These are phyloP conservation scores for Tuber aestivum DNA, from an alignment of 495 filamentous ascomycete genomes.

Conservation along the genomic window DNA sequence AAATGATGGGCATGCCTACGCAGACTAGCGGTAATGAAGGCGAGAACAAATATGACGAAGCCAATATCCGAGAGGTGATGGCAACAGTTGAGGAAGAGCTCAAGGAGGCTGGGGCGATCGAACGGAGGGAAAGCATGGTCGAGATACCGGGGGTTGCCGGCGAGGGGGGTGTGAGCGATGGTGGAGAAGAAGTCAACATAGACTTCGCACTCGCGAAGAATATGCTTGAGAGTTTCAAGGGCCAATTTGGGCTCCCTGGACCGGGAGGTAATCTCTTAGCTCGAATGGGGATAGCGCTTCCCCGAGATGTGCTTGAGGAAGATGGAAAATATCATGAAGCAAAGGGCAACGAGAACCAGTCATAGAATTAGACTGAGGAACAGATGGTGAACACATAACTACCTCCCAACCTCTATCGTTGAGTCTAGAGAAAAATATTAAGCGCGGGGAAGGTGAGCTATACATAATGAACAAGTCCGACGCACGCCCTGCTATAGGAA, in stretches of 20 bases:
- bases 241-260: slow-evolving; percentile 74
- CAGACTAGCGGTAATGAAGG: slow-evolving; percentile 41
- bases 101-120: slow-evolving; percentile 60
- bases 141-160: slow-evolving; percentile 13
- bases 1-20: slow-evolving; percentile 82
- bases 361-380: neutral
- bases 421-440: neutral
- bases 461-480: neutral
- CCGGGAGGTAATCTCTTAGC: slow-evolving; percentile 80
- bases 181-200: slow-evolving; percentile 59
- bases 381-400: neutral
- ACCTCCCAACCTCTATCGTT: neutral
- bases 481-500: neutral
- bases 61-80: slow-evolving; percentile 67
- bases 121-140: slow-evolving; percentile 16
- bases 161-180: slow-evolving; percentile 46
- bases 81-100: slow-evolving; percentile 77
- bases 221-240: slow-evolving; percentile 83
- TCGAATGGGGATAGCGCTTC: slow-evolving; percentile 74
- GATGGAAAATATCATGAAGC: slow-evolving; percentile 49
- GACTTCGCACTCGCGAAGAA: slow-evolving; percentile 88
- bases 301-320: slow-evolving; percentile 63
- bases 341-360: slow-evolving; percentile 16
- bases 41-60: slow-evolving; percentile 55
- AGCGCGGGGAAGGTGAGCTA: neutral